Conservation (phyloP, 257 asterid genomes). For the Solanum etuberosum region DNA sequence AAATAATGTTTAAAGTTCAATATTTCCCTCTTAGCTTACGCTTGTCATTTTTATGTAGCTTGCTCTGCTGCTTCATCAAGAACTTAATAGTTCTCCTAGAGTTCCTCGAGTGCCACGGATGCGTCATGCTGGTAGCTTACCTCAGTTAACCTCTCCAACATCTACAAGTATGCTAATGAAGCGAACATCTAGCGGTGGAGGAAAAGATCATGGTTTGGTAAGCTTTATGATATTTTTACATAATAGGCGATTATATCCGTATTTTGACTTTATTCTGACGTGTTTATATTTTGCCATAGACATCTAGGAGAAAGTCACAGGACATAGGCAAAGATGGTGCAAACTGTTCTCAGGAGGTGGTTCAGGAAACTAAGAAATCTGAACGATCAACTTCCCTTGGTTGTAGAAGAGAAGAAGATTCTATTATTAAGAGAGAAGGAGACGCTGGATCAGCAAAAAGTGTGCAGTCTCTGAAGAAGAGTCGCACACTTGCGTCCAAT, state of each 20-base stretch:
- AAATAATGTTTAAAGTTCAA: neutral
- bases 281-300: slow-evolving; percentile 20
- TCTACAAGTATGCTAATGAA: slow-evolving; percentile 65
- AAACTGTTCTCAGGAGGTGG: slow-evolving; percentile 35
- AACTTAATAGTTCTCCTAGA: slow-evolving; percentile 96
- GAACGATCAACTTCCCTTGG: slow-evolving; percentile 46
- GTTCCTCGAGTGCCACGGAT: slow-evolving; percentile 95
- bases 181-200: slow-evolving; percentile 62
- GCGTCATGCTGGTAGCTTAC: slow-evolving; percentile 93
- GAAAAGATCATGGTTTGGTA: slow-evolving; percentile 69
- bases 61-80: slow-evolving; percentile 93
- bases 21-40: slow-evolving; percentile 3
- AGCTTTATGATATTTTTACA: slow-evolving; percentile 8
- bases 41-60: slow-evolving; percentile 32
- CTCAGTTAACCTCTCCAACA: slow-evolving; percentile 63
- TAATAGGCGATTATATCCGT: neutral
- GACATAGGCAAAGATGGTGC: slow-evolving; percentile 54
- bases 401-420: slow-evolving; percentile 46
- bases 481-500: slow-evolving; percentile 7
- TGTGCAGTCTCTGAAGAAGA: slow-evolving; percentile 34
- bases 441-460: slow-evolving; percentile 33
- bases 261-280: neutral
- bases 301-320: slow-evolving; percentile 61
- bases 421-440: slow-evolving; percentile 42
- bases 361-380: slow-evolving; percentile 49